phyloP scores from a whole-genome alignment of 345 rosid genomes.

The Eucalyptus pauciflora region DNA sequence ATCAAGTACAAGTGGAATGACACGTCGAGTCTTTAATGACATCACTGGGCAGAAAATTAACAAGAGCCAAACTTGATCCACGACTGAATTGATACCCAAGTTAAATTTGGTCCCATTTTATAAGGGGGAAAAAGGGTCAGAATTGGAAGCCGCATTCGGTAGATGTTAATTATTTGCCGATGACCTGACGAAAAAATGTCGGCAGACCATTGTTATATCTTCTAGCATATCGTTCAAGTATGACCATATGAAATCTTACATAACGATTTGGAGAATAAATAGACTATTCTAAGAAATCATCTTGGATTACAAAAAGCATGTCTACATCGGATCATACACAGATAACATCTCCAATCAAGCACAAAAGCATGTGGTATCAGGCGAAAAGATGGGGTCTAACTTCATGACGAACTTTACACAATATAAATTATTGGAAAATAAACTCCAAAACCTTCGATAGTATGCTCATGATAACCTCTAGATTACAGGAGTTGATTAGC shows the following conservation, averaged over 20 bases:
- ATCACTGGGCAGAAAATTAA: neutral
- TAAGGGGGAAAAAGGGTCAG: fast-evolving
- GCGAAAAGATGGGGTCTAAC: neutral
- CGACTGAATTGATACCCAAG: neutral
- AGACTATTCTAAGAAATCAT: no score
- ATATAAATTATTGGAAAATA: no score
- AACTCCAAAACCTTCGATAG: neutral
- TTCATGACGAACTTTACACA: neutral
- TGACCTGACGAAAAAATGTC: neutral
- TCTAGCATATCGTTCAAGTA: neutral
- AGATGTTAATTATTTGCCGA: neutral
- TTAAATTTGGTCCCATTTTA: neutral
- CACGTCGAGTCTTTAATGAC: neutral
- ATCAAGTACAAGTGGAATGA: no score
- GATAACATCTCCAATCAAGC: neutral
- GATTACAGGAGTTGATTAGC: neutral
- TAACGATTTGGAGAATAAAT: neutral
- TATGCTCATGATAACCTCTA: neutral
- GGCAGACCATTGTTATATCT: fast-evolving
- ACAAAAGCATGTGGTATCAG: neutral
- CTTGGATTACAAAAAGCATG: no score
- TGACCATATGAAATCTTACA: neutral
- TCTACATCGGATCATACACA: no score
- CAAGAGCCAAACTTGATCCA: neutral
- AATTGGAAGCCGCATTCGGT: neutral